These are phyloP conservation scores for Cyamopsis tetragonoloba DNA, from an alignment of 306 rosid species.

Conservation along the genomic window DNA sequence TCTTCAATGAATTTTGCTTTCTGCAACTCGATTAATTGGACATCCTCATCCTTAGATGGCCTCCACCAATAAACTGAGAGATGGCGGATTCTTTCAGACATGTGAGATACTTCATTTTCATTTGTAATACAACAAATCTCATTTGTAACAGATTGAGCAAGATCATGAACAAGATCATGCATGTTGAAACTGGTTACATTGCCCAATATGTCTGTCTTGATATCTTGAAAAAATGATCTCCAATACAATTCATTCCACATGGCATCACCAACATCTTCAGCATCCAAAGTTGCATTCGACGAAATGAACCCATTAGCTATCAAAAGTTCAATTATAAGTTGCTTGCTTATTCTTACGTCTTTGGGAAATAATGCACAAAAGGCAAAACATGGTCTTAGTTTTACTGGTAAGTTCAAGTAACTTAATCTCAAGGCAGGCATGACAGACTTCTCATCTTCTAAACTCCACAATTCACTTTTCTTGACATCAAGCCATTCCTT, in stretches of 20 bases:
- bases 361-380: slow-evolving; percentile 31
- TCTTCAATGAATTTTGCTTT: background rate
- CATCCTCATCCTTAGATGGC: accelerated
- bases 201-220: background rate
- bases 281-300: background rate
- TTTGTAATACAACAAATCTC: background rate
- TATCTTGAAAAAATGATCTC: slow-evolving; percentile 33
- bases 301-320: slow-evolving; percentile 28
- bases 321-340: slow-evolving; percentile 20
- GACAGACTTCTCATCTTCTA: slow-evolving; percentile 1
- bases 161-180: slow-evolving; percentile 27
- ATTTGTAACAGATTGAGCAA: background rate
- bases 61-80: background rate
- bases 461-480: slow-evolving; percentile 4
- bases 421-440: slow-evolving; percentile 21
- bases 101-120: background rate
- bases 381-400: slow-evolving; percentile 24
- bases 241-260: slow-evolving; percentile 20
- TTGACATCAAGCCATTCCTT: background rate
- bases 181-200: background rate
- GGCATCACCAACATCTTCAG: background rate
- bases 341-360: background rate
- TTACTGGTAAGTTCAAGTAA: background rate
- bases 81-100: background rate
- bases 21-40: too few relatives aligned